Percentiles rank a stretch among this genome's conserved stretches.
Evolutionary conservation across 805 yeast genomes (phyloP).

Genomic region (Pichia rugopelliculosa): DNA sequence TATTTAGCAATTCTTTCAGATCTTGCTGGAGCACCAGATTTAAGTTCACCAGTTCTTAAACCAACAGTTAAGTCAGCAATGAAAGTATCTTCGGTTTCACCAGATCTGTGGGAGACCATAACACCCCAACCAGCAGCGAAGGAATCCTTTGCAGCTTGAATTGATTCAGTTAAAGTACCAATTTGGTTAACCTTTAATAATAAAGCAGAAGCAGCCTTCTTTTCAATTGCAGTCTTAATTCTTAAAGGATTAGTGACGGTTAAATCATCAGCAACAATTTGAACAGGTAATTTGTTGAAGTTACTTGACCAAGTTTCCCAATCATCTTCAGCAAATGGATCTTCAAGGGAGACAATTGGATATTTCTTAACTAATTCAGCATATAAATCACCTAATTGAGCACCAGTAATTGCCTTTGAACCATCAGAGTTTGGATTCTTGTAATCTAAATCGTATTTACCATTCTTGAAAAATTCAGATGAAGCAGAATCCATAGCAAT

Average conservation of each 20-base stretch:
- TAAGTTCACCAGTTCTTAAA: constrained; percentile 96
- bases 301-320: constrained; percentile 97
- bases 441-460: constrained; percentile 96
- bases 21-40: constrained; percentile 99
- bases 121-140: constrained; percentile 98
- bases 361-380: constrained; percentile 70
- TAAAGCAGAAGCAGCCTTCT: constrained; percentile 92
- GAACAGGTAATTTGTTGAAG: constrained; percentile 67
- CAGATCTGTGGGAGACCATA: constrained; percentile 99
- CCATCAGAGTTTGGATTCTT: constrained; percentile 91
- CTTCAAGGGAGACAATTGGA: constrained; percentile 98
- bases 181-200: constrained; percentile 98
- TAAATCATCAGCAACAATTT: constrained; percentile 96
- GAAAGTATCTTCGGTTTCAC: constrained; percentile 98
- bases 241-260: constrained; percentile 97
- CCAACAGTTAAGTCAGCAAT: constrained; percentile 98
- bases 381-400: constrained; percentile 81
- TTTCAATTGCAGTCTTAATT: constrained; percentile 91
- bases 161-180: constrained; percentile 93
- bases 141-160: constrained; percentile 93
- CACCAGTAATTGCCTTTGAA: constrained; percentile 86
- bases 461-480: constrained; percentile 95
- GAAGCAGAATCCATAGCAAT: constrained; percentile 97
- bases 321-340: constrained; percentile 99
- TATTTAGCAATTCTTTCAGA: constrained; percentile 99